A percentile compares a stretch with the other conserved stretches of the same genome.
phyloP scores from a whole-genome alignment of 495 filamentous ascomycete species.

The Geoglossum glabrum region DNA sequence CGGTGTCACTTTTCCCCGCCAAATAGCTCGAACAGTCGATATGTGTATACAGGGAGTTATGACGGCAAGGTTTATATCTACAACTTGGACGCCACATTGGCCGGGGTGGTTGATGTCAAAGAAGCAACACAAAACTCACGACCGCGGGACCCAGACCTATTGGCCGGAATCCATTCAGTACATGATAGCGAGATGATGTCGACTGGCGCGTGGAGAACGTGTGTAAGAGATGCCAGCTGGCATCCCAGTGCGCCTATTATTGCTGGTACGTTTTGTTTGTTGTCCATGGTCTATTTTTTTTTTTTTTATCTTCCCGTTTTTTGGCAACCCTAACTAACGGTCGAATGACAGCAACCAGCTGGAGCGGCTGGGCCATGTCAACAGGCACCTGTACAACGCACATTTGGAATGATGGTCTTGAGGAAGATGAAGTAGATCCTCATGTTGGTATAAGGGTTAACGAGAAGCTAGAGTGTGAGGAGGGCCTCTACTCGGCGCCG shows the following conservation, averaged over 20 bases:
- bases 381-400: conserved; percentile 59
- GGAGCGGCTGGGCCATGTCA: conserved; percentile 52
- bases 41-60: conserved; percentile 77
- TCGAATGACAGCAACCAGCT: conserved; percentile 42
- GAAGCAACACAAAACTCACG: conserved; percentile 38
- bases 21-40: conserved; percentile 69
- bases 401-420: conserved; percentile 46
- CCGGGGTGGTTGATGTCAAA: conserved; percentile 57
- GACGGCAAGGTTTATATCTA: conserved; percentile 82
- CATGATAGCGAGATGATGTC: conserved; percentile 11
- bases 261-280: conserved; percentile 39
- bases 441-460: conserved; percentile 34
- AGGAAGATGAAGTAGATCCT: conserved; percentile 44
- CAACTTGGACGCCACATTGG: conserved; percentile 84
- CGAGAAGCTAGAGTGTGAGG: conserved; percentile 25
- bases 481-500: conserved; percentile 9
- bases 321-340: not conserved
- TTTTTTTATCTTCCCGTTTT: no score
- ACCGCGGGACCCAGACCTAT: conserved; percentile 24
- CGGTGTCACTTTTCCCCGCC: conserved; percentile 91
- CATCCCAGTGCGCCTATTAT: conserved; percentile 78
- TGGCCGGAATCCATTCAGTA: conserved; percentile 2
- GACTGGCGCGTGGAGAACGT: conserved; percentile 43
- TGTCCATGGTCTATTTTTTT: not conserved
- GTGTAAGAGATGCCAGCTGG: conserved; percentile 88